A percentile compares a stretch with the other conserved stretches of the same genome.
Conservation (phyloP, 805 yeast species). For the Wickerhamomyces chambardii region DNA sequence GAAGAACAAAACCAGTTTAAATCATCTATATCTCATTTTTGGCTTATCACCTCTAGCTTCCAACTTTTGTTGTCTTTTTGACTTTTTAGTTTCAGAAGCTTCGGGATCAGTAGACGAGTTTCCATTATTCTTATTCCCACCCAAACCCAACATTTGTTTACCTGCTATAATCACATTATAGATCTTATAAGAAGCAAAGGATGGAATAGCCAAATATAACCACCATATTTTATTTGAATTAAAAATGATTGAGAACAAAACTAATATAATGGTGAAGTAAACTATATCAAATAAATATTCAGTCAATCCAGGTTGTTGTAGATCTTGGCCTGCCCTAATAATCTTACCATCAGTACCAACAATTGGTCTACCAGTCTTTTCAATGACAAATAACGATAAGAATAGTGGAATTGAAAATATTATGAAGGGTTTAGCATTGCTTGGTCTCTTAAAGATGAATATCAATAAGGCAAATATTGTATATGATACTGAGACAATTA, state of each 20-base stretch:
- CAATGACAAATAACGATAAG: conserved; percentile 32
- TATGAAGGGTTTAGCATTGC: conserved; percentile 18
- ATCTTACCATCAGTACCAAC: conserved; percentile 28
- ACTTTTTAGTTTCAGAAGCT: conserved; percentile 14
- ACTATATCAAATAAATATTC: conserved; percentile 49
- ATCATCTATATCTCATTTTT: conserved; percentile 24
- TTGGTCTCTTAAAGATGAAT: conserved; percentile 27
- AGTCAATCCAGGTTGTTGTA: conserved; percentile 36
- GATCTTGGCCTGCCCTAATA: conserved; percentile 37
- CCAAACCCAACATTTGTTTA: conserved; percentile 13
- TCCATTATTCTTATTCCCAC: conserved; percentile 3
- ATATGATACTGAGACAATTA: conserved; percentile 19
- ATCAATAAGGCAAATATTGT: conserved; percentile 17
- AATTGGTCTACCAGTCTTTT: conserved; percentile 40
- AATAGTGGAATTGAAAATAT: conserved; percentile 22
- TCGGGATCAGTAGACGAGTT: conserved; percentile 3
- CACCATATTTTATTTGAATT: conserved; percentile 41
- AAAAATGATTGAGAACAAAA: conserved; percentile 32
- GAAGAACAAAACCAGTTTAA: too few species aligned
- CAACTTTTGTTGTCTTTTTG: conserved; percentile 31
- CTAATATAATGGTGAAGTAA: conserved; percentile 41
- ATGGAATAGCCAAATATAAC: conserved; percentile 32
- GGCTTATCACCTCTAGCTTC: conserved; percentile 29
- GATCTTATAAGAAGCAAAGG: conserved; percentile 34
- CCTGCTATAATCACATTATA: conserved; percentile 22